Evolutionary conservation across 352 stramenopile species (phyloP).

Genomic region (Thraustochytrium striatum): DNA sequence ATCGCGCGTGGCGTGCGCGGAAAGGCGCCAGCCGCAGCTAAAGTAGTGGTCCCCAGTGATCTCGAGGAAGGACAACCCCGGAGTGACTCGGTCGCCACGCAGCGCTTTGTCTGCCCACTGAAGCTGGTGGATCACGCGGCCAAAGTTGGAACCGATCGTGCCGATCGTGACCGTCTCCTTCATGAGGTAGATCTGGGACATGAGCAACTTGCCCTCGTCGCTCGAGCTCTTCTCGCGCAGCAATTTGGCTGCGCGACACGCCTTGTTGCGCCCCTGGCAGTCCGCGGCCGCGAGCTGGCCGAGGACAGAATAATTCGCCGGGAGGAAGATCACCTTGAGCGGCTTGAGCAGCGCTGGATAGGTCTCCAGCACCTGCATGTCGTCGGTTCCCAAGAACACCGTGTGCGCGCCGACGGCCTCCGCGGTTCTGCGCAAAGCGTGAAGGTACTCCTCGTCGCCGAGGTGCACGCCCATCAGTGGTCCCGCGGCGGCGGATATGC

Average conservation of each 20-base stretch:
- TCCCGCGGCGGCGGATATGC: neutral
- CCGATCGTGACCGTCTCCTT: slow-evolving; percentile 35
- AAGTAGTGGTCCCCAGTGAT: slow-evolving; percentile 21
- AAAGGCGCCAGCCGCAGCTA: slow-evolving; percentile 34
- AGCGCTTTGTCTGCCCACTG: slow-evolving; percentile 14
- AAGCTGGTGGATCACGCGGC: slow-evolving; percentile 32
- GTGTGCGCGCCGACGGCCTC: neutral
- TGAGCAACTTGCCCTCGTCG: slow-evolving; percentile 32
- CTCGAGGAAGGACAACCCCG: slow-evolving; percentile 18
- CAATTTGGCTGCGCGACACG: neutral
- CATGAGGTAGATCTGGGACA: slow-evolving; percentile 38
- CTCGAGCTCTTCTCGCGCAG: neutral
- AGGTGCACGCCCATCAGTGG: slow-evolving; percentile 32
- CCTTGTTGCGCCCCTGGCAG: neutral
- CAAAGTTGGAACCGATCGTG: slow-evolving; percentile 42
- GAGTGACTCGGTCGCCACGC: neutral
- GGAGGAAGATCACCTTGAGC: slow-evolving; percentile 2
- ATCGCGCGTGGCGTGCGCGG: neutral
- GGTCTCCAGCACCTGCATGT: slow-evolving; percentile 12
- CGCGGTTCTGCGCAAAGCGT: neutral
- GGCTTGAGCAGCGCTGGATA: slow-evolving; percentile 5
- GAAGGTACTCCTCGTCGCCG: slow-evolving; percentile 2
- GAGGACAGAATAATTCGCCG: slow-evolving; percentile 9
- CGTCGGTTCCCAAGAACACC: slow-evolving; percentile 13
- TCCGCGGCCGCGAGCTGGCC: neutral